Base-by-base conservation (phyloP, 345 rosid species). In the Cardamine occulta region DNA sequence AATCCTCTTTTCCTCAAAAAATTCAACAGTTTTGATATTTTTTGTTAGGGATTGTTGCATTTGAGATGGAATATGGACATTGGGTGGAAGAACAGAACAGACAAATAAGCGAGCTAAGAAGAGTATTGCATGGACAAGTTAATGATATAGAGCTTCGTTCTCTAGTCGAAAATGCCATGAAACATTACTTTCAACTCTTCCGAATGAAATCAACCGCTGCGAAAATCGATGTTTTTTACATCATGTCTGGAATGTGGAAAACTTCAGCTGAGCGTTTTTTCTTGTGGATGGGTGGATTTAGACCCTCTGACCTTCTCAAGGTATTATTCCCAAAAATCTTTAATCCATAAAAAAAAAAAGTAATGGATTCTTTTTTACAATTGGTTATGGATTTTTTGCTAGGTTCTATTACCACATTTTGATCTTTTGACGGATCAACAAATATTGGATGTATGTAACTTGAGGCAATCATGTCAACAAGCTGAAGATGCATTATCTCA, bases 241-340 rank as follows among this genome's bases (percentile, higher is more conserved):
- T 95, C 69, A 91, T 95, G 84, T 86, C 83, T 0, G 99, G 99
- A 26, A 59, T 87, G 88, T 95, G 99, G 99, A 92, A 84, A 76
- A 82, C 99, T 18, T 72, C 96, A 0, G 87, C 97, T 9, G 99
- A 95, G 82, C 83, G 93, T n/a, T 88, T 92, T 71, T 95, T 95
- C 86, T 80, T 83, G 26, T 95, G 99, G 99, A 89, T 95, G 1
- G 99, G 97, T 23, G 99, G 99, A 40, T 95, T 89, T 77, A 89
- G 91, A 63, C 97, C 99, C 44, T 92, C 99, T 0, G 97, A 91
- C 68, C 93, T 95, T 73, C 91, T 95, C 64, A 86, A 91, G 99
- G 98, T 94, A 74, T 59, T 8, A 26, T 26, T 26, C 28, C 28
- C 10, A 40, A 12, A 2, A 0, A 11, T 18, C 13, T 34, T 63